phyloP scores from a whole-genome alignment of 495 filamentous ascomycete genomes.

The Staphylotrichum tortipilum region DNA sequence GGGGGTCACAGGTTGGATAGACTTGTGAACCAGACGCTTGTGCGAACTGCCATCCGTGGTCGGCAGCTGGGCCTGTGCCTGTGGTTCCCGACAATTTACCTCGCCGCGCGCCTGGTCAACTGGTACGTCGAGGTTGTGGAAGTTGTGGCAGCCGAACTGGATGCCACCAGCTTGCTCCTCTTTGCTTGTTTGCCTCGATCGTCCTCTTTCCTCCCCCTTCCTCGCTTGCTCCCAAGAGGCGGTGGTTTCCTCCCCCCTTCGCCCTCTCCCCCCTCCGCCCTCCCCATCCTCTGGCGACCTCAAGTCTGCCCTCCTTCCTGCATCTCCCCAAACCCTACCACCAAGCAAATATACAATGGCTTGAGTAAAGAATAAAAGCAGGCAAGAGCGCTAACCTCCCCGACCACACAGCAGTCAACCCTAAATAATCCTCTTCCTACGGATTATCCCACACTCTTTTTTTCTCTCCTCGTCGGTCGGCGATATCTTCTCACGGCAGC shows the following conservation, averaged over 20 bases:
- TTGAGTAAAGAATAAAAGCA: background rate
- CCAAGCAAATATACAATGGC: background rate
- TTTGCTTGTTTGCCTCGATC: background rate
- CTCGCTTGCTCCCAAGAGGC: no score
- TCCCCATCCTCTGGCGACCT: no score
- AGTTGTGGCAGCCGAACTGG: background rate
- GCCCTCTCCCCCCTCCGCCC: no score
- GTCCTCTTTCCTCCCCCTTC: no score
- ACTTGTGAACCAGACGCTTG: conserved; percentile 5
- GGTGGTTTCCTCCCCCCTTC: no score
- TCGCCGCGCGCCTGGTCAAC: conserved; percentile 7
- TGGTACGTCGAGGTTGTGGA: conserved; percentile 4
- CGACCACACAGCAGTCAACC: background rate
- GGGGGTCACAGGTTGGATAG: background rate
- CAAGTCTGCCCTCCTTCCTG: background rate
- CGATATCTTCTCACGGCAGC: background rate
- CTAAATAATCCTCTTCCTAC: background rate
- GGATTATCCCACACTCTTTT: background rate
- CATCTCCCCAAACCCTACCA: background rate
- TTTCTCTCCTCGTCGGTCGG: background rate
- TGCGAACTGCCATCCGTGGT: conserved; percentile 7
- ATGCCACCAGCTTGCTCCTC: background rate
- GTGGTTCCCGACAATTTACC: conserved; percentile 14
- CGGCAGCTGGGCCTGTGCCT: conserved; percentile 2
- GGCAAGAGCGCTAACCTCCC: background rate